Percentiles rank a stretch among this genome's conserved stretches.
phyloP scores from a whole-genome alignment of 768 basidiomycete genomes.

The Brasilioporus rufonigricans region DNA sequence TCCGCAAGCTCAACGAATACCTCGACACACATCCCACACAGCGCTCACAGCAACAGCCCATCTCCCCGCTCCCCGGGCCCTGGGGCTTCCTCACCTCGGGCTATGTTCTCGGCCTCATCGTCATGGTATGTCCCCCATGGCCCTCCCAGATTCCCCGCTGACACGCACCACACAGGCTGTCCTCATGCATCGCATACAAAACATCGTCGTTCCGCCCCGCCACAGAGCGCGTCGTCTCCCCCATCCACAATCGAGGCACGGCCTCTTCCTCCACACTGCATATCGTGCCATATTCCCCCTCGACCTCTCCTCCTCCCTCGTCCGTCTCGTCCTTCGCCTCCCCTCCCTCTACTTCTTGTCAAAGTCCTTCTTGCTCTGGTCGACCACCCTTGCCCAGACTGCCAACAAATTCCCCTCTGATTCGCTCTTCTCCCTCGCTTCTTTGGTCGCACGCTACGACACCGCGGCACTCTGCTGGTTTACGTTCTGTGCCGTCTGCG shows the following conservation, averaged over 20 bases:
- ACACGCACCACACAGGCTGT: slow-evolving; percentile 46
- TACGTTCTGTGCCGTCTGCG: slow-evolving; percentile 68
- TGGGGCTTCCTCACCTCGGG: slow-evolving; percentile 74
- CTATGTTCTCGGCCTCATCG: slow-evolving; percentile 63
- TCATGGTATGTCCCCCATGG: slow-evolving; percentile 48
- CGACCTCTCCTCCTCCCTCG: slow-evolving; percentile 56
- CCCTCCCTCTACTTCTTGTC: slow-evolving; percentile 63
- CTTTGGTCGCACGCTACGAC: slow-evolving; percentile 47
- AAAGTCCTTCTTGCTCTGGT: slow-evolving; percentile 58
- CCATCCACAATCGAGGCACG: slow-evolving; percentile 25
- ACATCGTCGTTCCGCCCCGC: slow-evolving; percentile 70
- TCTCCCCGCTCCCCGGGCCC: slow-evolving; percentile 47
- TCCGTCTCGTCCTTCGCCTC: slow-evolving; percentile 57
- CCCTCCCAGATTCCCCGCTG: background rate
- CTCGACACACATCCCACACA: background rate
- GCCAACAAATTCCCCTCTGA: slow-evolving; percentile 40
- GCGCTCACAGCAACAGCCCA: background rate
- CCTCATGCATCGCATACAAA: slow-evolving; percentile 72
- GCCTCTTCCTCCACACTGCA: slow-evolving; percentile 22
- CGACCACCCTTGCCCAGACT: slow-evolving; percentile 56
- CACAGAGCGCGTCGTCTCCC: slow-evolving; percentile 15
- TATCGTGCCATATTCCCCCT: slow-evolving; percentile 55
- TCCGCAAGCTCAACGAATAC: background rate
- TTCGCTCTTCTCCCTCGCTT: slow-evolving; percentile 36
- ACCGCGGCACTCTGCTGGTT: slow-evolving; percentile 71